Evolutionary conservation across 768 basidiomycete genomes (phyloP).

Genomic region (Erythrobasidium yunnanense): DNA sequence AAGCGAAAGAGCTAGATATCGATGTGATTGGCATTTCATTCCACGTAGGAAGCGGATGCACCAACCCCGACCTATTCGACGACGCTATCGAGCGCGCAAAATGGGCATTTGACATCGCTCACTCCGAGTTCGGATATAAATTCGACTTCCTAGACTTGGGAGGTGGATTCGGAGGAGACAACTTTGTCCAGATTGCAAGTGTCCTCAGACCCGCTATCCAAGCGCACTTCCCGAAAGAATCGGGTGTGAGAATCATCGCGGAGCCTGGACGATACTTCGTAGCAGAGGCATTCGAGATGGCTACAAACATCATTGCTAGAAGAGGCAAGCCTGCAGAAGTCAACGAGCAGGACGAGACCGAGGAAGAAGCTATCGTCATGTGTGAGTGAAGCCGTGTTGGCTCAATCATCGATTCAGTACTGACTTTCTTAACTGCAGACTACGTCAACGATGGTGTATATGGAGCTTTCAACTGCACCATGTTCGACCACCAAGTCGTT

Average conservation of each 20-base stretch:
- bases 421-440: slow-evolving; percentile 48
- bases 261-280: slow-evolving; percentile 95
- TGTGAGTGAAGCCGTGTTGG: slow-evolving; percentile 52
- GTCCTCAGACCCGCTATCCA: slow-evolving; percentile 63
- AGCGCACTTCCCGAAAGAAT: slow-evolving; percentile 59
- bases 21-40: slow-evolving; percentile 91
- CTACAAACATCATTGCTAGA: slow-evolving; percentile 83
- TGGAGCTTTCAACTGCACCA: slow-evolving; percentile 88
- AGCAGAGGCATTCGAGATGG: slow-evolving; percentile 51
- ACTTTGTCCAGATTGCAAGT: slow-evolving; percentile 67
- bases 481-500: slow-evolving; percentile 92
- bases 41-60: slow-evolving; percentile 95
- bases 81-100: slow-evolving; percentile 79
- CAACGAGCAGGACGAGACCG: slow-evolving; percentile 41
- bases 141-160: slow-evolving; percentile 85
- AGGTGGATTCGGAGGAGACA: slow-evolving; percentile 84
- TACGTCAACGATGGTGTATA: slow-evolving; percentile 99
- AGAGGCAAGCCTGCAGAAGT: slow-evolving; percentile 48
- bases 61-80: slow-evolving; percentile 75
- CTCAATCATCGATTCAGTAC: slow-evolving; percentile 31
- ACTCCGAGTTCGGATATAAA: slow-evolving; percentile 58
- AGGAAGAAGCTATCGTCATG: slow-evolving; percentile 60
- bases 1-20: slow-evolving; percentile 65
- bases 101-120: slow-evolving; percentile 74
- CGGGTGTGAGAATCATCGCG: slow-evolving; percentile 68